Conservation (phyloP, 768 basidiomycete species). For the Kondoa malvinella region DNA sequence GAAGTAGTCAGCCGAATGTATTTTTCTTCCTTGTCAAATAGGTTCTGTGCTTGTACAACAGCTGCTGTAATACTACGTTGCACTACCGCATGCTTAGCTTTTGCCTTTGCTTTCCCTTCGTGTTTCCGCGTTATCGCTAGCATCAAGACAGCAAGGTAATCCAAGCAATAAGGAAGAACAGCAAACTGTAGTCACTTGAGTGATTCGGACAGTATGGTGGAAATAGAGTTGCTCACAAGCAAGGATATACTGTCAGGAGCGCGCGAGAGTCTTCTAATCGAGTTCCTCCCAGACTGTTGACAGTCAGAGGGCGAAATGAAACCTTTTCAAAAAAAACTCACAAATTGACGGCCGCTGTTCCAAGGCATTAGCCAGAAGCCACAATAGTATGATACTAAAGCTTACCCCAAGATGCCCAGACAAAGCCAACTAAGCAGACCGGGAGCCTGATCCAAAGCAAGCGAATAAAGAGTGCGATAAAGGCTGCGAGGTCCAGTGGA, state of each 20-base stretch:
- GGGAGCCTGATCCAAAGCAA: conserved; percentile 74
- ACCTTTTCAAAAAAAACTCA: neutral
- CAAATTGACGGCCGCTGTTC: conserved; percentile 11
- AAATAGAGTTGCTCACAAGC: too few species aligned
- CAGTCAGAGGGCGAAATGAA: conserved; percentile 22
- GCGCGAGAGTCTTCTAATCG: conserved; percentile 57
- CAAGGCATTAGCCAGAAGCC: neutral
- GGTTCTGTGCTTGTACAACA: too few species aligned
- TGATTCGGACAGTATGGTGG: too few species aligned
- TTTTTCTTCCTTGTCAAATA: too few species aligned
- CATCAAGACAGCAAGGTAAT: conserved; percentile 26
- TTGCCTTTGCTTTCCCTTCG: too few species aligned
- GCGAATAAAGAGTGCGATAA: conserved; percentile 69
- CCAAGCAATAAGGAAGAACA: conserved; percentile 25
- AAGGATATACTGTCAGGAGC: conserved; percentile 85
- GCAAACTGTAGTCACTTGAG: too few species aligned
- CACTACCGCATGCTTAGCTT: too few species aligned
- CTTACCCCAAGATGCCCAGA: conserved; percentile 90
- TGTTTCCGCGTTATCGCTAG: neutral
- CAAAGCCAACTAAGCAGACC: conserved; percentile 70
- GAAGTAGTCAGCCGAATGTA: too few species aligned
- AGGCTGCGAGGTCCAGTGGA: conserved; percentile 74
- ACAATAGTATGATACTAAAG: neutral
- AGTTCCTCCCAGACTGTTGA: conserved; percentile 89
- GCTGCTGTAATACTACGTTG: too few species aligned